Evolutionary conservation across 805 yeast genomes (phyloP), one percentile per base, ranked within the genome.

Genomic region (Ogataea sp.): DNA sequence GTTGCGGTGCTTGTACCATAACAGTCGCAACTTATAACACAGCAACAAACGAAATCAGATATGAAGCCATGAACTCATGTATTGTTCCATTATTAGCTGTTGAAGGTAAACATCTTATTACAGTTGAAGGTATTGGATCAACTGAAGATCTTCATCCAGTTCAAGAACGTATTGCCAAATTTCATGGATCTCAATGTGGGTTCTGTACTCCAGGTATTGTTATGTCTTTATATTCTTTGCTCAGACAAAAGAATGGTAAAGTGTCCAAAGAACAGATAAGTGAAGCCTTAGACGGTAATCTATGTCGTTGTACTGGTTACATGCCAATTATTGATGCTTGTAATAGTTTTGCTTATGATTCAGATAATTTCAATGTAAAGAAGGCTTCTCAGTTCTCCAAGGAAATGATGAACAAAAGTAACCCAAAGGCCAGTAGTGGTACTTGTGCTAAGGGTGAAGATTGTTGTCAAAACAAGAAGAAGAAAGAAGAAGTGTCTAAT

Each of bases 201-300:
- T 69, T 68, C 46, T 69, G 75, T 44, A 69, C 75, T 6, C 75
- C 74, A 1, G 75, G 75, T 6, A 69, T 69, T 37, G 71, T 69
- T 9, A 69, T 69, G 75, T 64, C 70, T 29, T 45, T 69, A 37
- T 69, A 69, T 38, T 60, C 71, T 1, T 48, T 69, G 37, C 47
- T 69, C 20, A 53, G 74, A 26, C 56, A 65, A 26, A 56, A 64
- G 23, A 55, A 62, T 9, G 67, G 68, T 21, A 43, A 39, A 28
- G 61, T 59, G 6, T 52, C 66, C 2, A 57, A 61, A 36, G 64
- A 65, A 36, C 63, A 65, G 36, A 56, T 69, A 6, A 50, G 58
- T 27, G 74, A 69, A 41, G 67, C 73, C 2, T 57, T 70, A 32
- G 75, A 69, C 43, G 73, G 74, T 6, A 69, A 69, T 38, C 51